Percentiles rank a stretch among this genome's conserved stretches.
Conservation (phyloP, 805 yeast genomes). For the Kodamaea sagamina region DNA sequence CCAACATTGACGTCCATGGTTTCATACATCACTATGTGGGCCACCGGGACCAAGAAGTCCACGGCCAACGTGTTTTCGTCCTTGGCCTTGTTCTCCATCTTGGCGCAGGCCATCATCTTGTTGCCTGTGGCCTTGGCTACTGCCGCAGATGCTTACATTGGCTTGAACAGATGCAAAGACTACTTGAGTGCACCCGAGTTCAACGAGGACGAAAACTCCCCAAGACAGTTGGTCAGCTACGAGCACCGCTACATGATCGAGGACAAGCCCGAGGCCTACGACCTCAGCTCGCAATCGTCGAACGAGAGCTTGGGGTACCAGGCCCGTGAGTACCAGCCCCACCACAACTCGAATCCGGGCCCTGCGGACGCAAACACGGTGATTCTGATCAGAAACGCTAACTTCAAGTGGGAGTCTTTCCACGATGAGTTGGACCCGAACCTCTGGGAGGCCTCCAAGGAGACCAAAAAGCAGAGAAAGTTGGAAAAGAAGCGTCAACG, state of each 20-base stretch:
- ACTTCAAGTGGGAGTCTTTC: slow-evolving; percentile 35
- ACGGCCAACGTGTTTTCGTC: slow-evolving; percentile 46
- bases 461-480: slow-evolving; percentile 14
- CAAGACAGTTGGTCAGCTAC: slow-evolving; percentile 3
- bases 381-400: slow-evolving; percentile 28
- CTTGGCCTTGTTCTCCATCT: slow-evolving; percentile 42
- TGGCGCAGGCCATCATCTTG: slow-evolving; percentile 46
- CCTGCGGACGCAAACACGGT: slow-evolving; percentile 14
- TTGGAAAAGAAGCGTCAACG: slow-evolving; percentile 18
- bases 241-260: background rate
- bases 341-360: background rate
- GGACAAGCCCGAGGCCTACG: background rate
- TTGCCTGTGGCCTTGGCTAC: slow-evolving; percentile 47
- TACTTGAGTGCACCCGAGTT: slow-evolving; percentile 24
- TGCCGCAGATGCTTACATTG: slow-evolving; percentile 47
- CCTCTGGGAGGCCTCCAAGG: slow-evolving; percentile 26
- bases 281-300: background rate
- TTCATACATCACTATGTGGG: slow-evolving; percentile 47
- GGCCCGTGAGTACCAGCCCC: slow-evolving; percentile 4
- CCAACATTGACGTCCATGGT: slow-evolving; percentile 47
- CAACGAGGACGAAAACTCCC: slow-evolving; percentile 12
- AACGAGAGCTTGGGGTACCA: slow-evolving; percentile 4
- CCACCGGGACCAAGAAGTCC: slow-evolving; percentile 40
- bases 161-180: slow-evolving; percentile 31
- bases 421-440: slow-evolving; percentile 26